A percentile compares a stretch with the other conserved stretches of the same genome.
Evolutionary conservation across 2,329 filamentous ascomycete genomes (phyloP).

Genomic region (Lojkania enalia): DNA sequence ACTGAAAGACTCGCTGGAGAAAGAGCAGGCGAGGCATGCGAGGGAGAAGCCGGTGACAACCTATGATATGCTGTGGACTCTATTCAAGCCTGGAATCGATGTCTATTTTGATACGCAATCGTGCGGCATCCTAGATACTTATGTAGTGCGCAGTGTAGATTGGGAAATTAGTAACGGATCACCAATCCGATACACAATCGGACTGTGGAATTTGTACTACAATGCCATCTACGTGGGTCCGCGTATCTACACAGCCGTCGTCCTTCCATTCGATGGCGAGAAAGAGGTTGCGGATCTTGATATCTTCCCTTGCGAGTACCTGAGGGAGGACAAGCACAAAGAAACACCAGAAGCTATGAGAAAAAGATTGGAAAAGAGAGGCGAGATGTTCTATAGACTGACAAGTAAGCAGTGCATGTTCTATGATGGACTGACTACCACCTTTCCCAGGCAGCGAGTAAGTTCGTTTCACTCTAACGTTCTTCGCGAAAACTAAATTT

Average conservation of each 20-base stretch:
- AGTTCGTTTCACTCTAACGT: neutral
- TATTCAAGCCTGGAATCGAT: conserved; percentile 16
- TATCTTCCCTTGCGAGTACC: conserved; percentile 19
- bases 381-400: conserved; percentile 10
- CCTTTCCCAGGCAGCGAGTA: conserved; percentile 11
- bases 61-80: conserved; percentile 14
- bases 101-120: conserved; percentile 11
- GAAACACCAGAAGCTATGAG: conserved; percentile 9
- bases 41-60: conserved; percentile 4
- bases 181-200: neutral
- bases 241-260: conserved; percentile 1
- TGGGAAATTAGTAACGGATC: conserved; percentile 8
- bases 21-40: conserved; percentile 10
- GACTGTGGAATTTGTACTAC: conserved; percentile 17
- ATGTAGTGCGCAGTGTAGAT: conserved; percentile 10
- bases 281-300: conserved; percentile 16
- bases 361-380: conserved; percentile 14
- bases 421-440: conserved; percentile 12
- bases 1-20: conserved; percentile 10
- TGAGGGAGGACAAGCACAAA: conserved; percentile 11
- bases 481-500: neutral
- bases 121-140: conserved; percentile 7
- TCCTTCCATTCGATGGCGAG: conserved; percentile 18
- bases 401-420: conserved; percentile 11
- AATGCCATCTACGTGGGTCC: conserved; percentile 11